Evolutionary conservation across 176 grass and related monocot genomes (phyloP).

Genomic region (Miscanthus lutarioriparius): DNA sequence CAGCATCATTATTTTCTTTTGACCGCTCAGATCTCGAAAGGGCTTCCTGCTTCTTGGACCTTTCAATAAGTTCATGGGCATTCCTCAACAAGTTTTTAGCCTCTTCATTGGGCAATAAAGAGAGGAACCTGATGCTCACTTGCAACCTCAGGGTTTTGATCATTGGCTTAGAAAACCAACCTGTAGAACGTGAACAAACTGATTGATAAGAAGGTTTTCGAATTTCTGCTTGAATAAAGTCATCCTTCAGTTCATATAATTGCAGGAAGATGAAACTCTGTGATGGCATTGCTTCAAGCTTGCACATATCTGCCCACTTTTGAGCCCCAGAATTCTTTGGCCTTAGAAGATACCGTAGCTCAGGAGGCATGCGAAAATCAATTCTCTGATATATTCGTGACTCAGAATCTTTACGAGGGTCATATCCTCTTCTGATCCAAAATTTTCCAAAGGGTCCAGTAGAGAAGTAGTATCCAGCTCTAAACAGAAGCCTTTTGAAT

Average conservation of each 20-base stretch:
- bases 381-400: constrained; percentile 90
- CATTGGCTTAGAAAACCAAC: constrained; percentile 83
- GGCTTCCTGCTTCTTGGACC: constrained; percentile 71
- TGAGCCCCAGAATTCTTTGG: constrained; percentile 42
- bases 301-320: constrained; percentile 76
- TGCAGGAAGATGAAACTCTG: constrained; percentile 91
- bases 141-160: constrained; percentile 73
- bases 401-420: constrained; percentile 80
- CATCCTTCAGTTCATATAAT: constrained; percentile 82
- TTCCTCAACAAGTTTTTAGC: constrained; percentile 53
- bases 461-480: constrained; percentile 95
- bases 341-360: constrained; percentile 60
- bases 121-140: constrained; percentile 74
- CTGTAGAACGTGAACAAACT: constrained; percentile 69
- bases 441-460: constrained; percentile 89
- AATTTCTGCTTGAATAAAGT: constrained; percentile 91
- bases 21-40: constrained; percentile 49
- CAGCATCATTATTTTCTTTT: constrained; percentile 51
- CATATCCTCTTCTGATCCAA: constrained; percentile 94
- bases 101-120: constrained; percentile 54
- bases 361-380: constrained; percentile 81
- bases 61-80: constrained; percentile 61
- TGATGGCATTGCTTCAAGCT: constrained; percentile 72
- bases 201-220: constrained; percentile 67
- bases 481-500: constrained; percentile 95